These are phyloP conservation scores for Limnomonas spitsbergensis DNA, from an alignment of 139 green algal genomes.

Conservation along the genomic window DNA sequence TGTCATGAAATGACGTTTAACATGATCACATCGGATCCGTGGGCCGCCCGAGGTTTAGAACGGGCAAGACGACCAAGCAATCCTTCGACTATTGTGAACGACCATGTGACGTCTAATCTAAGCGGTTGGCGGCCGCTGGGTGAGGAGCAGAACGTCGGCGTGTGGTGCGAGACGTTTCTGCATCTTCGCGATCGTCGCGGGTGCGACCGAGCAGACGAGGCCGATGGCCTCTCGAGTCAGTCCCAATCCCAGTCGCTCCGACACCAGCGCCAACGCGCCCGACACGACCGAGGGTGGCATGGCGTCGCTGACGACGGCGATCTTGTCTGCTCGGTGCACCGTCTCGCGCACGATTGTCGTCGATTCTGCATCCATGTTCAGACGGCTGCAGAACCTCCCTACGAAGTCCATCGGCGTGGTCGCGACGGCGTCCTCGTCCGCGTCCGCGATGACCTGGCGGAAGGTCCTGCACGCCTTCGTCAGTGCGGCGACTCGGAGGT, in stretches of 20 bases:
- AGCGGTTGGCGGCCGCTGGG: too few species aligned
- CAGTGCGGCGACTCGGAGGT: neutral
- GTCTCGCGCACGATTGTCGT: neutral
- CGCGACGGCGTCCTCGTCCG: neutral
- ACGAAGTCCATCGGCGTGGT: neutral
- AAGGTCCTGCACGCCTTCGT: neutral
- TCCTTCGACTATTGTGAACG: too few species aligned
- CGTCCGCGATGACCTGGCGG: neutral
- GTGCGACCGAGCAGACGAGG: neutral
- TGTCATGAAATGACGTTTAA: too few species aligned
- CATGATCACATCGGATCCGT: too few species aligned
- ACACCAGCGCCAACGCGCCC: neutral
- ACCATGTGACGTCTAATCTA: too few species aligned
- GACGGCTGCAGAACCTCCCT: neutral
- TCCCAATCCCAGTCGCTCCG: neutral
- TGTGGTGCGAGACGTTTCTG: too few species aligned
- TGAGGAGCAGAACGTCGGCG: too few species aligned
- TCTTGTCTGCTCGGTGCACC: neutral
- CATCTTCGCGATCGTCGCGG: neutral
- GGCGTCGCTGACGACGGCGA: neutral
- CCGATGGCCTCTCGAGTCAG: neutral
- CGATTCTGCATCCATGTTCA: neutral
- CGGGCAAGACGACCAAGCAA: too few species aligned
- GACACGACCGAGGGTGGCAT: slow-evolving; percentile 1
- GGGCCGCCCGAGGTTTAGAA: too few species aligned